A percentile compares a stretch with the other conserved stretches of the same genome.
These are phyloP conservation scores for Tylopilus sp. DNA, from an alignment of 768 basidiomycete genomes.

Conservation along the genomic window DNA sequence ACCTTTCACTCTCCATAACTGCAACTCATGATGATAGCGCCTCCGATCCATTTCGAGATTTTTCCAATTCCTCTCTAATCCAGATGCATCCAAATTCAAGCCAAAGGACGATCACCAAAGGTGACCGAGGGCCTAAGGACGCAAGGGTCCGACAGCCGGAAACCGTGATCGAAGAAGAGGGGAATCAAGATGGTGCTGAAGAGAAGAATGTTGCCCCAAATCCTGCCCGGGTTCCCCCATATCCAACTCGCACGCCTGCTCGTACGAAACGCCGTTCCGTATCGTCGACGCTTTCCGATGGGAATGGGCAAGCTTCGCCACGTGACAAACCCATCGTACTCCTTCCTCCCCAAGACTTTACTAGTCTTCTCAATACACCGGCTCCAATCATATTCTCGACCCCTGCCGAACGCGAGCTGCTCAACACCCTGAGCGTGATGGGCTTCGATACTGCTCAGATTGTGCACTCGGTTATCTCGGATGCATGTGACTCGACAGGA, in stretches of 20 bases:
- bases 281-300: constrained; percentile 78
- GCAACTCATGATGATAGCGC: constrained; percentile 52
- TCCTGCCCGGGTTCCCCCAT: constrained; percentile 43
- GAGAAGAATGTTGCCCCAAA: constrained; percentile 21
- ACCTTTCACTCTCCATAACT: constrained; percentile 47
- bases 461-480: constrained; percentile 84
- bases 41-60: constrained; percentile 42
- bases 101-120: constrained; percentile 57
- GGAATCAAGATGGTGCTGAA: background rate
- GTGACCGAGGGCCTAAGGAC: constrained; percentile 24
- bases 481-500: constrained; percentile 90
- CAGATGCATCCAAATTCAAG: constrained; percentile 52
- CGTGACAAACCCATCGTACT: constrained; percentile 43
- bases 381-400: constrained; percentile 88
- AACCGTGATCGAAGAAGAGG: constrained; percentile 53
- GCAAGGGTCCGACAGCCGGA: constrained; percentile 41
- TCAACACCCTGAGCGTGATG: constrained; percentile 68
- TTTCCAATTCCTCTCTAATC: constrained; percentile 14
- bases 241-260: constrained; percentile 83
- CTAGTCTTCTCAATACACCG: constrained; percentile 57
- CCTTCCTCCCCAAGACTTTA: constrained; percentile 53
- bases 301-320: constrained; percentile 48
- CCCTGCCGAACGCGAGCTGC: constrained; percentile 70
- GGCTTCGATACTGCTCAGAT: constrained; percentile 95
- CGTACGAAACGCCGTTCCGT: constrained; percentile 95